Conservation (phyloP, 768 basidiomycete species). For the Boletus sp. region DNA sequence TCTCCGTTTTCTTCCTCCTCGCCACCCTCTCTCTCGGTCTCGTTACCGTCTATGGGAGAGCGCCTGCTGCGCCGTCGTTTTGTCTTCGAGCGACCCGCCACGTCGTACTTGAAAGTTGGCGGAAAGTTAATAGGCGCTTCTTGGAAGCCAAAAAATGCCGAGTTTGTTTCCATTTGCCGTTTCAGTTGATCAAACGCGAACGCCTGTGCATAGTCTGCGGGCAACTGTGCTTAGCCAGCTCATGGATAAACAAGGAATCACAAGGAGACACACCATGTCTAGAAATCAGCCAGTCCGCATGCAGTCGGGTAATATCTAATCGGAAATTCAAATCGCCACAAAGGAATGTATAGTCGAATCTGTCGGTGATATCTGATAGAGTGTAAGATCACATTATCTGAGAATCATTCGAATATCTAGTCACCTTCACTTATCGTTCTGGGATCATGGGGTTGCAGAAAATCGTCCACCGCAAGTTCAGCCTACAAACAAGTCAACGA, state of each 20-base stretch:
- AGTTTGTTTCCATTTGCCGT: slow-evolving; percentile 64
- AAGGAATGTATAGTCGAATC: slow-evolving; percentile 85
- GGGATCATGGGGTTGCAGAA: slow-evolving; percentile 60
- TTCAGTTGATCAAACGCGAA: slow-evolving; percentile 88
- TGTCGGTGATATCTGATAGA: slow-evolving; percentile 67
- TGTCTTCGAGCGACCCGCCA: slow-evolving; percentile 52
- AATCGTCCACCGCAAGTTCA: slow-evolving; percentile 78
- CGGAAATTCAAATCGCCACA: slow-evolving; percentile 93
- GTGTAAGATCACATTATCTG: slow-evolving; percentile 6
- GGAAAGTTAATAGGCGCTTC: slow-evolving; percentile 84
- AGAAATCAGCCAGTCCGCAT: slow-evolving; percentile 92
- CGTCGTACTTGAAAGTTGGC: slow-evolving; percentile 94
- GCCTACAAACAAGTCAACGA: slow-evolving; percentile 38
- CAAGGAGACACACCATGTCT: slow-evolving; percentile 53
- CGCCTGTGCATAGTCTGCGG: slow-evolving; percentile 75
- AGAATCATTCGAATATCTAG: background rate
- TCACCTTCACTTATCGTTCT: slow-evolving; percentile 69
- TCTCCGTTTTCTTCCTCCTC: slow-evolving; percentile 38
- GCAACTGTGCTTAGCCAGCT: slow-evolving; percentile 5
- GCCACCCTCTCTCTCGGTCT: slow-evolving; percentile 37
- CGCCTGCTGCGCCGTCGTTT: slow-evolving; percentile 37
- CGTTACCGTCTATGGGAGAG: slow-evolving; percentile 37
- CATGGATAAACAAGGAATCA: background rate
- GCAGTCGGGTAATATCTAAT: slow-evolving; percentile 80
- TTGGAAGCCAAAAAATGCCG: slow-evolving; percentile 71